A percentile compares a stretch with the other conserved stretches of the same genome.
phyloP scores from a whole-genome alignment of 345 rosid species.

The Brassica cretica region DNA sequence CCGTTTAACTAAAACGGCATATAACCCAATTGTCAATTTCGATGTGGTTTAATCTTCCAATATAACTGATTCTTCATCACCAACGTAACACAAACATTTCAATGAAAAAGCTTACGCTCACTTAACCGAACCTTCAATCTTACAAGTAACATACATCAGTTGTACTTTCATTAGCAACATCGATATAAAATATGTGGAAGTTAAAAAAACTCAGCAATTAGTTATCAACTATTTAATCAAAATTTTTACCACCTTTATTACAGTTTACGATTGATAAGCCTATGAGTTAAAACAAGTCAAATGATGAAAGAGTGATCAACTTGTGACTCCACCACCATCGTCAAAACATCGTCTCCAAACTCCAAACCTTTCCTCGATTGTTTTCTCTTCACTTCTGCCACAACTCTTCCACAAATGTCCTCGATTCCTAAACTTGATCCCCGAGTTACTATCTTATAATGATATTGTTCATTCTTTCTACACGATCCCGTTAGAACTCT shows the following conservation, averaged over 20 bases:
- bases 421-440: slow-evolving; percentile 42
- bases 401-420: slow-evolving; percentile 41
- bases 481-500: slow-evolving; percentile 41
- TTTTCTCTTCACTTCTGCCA: slow-evolving; percentile 61
- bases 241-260: not conserved
- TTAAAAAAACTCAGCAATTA: not conserved
- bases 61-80: too few relatives aligned
- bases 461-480: slow-evolving; percentile 27
- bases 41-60: too few relatives aligned
- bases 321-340: slow-evolving; percentile 57
- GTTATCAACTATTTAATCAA: not conserved
- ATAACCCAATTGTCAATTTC: too few relatives aligned
- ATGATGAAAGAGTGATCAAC: slow-evolving; percentile 55
- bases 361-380: slow-evolving; percentile 46
- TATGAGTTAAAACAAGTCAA: slow-evolving; percentile 50
- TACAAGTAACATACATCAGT: slow-evolving; percentile 10
- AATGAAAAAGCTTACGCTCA: slow-evolving; percentile 18
- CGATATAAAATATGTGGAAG: not conserved
- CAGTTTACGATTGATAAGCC: slow-evolving; percentile 44
- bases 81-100: not conserved
- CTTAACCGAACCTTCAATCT: slow-evolving; percentile 13
- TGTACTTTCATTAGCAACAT: not conserved
- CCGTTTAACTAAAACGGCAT: too few relatives aligned
- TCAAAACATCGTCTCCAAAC: slow-evolving; percentile 59
- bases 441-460: slow-evolving; percentile 36